Evolutionary conservation across 2,329 filamentous ascomycete genomes (phyloP).

Genomic region (Colletotrichum tamarilloi): DNA sequence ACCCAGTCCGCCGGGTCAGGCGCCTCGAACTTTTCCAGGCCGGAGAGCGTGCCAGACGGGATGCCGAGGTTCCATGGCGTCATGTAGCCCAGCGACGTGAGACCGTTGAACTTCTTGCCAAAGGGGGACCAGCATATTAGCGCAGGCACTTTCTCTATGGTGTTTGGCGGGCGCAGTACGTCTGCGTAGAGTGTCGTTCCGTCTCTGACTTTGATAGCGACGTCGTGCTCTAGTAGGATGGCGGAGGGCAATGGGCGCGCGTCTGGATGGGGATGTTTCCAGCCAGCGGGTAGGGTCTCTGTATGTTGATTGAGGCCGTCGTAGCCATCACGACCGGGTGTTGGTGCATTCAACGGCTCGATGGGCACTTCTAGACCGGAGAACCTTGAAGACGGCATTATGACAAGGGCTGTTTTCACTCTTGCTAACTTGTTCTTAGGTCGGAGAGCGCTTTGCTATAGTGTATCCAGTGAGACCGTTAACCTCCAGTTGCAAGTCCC

Average conservation of each 20-base stretch:
- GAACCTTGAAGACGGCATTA: not conserved
- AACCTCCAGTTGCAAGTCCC: not conserved
- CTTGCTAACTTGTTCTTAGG: not conserved
- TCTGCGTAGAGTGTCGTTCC: constrained; percentile 55
- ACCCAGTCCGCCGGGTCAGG: constrained; percentile 45
- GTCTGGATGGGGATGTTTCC: constrained; percentile 43
- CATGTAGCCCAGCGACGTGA: constrained; percentile 50
- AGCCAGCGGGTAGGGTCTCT: constrained; percentile 51
- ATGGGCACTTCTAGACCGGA: not conserved
- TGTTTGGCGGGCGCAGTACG: constrained; percentile 53
- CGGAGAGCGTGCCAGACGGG: constrained; percentile 37
- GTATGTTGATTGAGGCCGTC: constrained; percentile 46
- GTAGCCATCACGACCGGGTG: constrained; percentile 25
- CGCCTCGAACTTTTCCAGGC: constrained; percentile 44
- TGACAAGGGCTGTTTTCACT: not conserved
- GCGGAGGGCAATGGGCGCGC: constrained; percentile 6
- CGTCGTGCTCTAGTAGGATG: constrained; percentile 57
- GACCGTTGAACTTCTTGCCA: constrained; percentile 55
- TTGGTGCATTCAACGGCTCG: constrained; percentile 2
- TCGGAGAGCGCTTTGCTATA: not conserved
- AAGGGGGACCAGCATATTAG: constrained; percentile 56
- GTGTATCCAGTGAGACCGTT: too few species aligned
- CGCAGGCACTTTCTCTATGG: constrained; percentile 51
- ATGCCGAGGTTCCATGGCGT: constrained; percentile 52
- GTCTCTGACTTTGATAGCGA: constrained; percentile 52